These are phyloP conservation scores for Paracamarosporium sp. DNA, from an alignment of 2,329 filamentous ascomycete species.

Conservation along the genomic window DNA sequence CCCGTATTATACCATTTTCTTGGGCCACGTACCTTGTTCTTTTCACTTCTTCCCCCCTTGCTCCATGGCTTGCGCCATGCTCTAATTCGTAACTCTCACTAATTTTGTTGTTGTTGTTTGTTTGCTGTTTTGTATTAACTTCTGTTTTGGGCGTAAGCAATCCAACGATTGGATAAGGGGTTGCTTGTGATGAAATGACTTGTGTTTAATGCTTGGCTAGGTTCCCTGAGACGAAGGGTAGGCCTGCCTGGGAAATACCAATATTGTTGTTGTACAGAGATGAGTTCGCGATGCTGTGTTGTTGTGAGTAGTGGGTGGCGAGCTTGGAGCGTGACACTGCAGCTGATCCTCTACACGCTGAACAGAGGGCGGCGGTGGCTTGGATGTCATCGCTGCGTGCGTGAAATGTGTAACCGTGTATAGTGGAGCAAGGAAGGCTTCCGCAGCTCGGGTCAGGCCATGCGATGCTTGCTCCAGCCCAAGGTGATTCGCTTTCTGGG, in stretches of 20 bases:
- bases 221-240: background rate
- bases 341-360: too few relatives aligned
- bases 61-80: background rate
- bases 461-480: too few relatives aligned
- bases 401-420: too few relatives aligned
- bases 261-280: background rate
- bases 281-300: background rate
- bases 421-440: too few relatives aligned
- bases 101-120: conserved; percentile 1
- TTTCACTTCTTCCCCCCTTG: too few relatives aligned
- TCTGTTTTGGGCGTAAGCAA: too few relatives aligned
- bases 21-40: too few relatives aligned
- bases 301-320: background rate
- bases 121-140: background rate
- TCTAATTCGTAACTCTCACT: conserved; percentile 22
- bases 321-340: too few relatives aligned
- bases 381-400: too few relatives aligned
- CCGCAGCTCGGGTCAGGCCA: too few relatives aligned
- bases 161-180: background rate
- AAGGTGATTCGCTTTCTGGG: too few relatives aligned
- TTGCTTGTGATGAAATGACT: conserved; percentile 12
- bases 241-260: conserved; percentile 10
- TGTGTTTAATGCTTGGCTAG: conserved; percentile 16
- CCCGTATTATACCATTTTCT: conserved; percentile 21
- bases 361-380: too few relatives aligned